Base-by-base conservation (phyloP, 2,329 filamentous ascomycete species). In the Calonectria honghensis region DNA sequence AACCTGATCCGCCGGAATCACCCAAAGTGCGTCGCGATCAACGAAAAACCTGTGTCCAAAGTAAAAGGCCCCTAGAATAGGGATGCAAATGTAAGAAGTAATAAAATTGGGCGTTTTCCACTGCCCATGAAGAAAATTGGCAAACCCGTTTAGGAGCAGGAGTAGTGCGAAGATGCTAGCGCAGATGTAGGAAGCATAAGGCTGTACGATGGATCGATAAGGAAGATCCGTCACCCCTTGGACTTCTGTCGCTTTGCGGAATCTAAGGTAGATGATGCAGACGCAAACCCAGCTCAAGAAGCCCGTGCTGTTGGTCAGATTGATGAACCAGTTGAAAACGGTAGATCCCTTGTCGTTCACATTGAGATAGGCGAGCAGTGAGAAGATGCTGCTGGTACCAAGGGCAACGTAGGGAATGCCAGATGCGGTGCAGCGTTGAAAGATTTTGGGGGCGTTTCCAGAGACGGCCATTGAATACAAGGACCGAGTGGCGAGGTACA, bases 311-410 rank as follows among this genome's bases (percentile, higher is more conserved):
- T 77, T 79, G 52, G 67, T 75, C 37, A 80, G 51, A 77, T 88
- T 90, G 72, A 90, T 84, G 75, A 91, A 88, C 89, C 89, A 91
- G 74, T 88, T 88, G 81, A 91, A 91, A 20, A 94, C 92, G 1
- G 50, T 68, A 29, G 89, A 87, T 1, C 90, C 86, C 0, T 90
- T 87, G 66, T 85, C 82, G 76, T 88, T 88, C 48, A 93, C 87
- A 78, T 92, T 91, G 50, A 80, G 70, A 81, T 94, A 94, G 10
- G 89, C 89, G 2, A 70, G 14, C 4, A 63, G 7, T 4, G 39
- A 32, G 31, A 70, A 63, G 10, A 37, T 7, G 9, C 37, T 37
- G 14, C 54, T 51, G 37, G 14, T 45, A 5, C 39, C 31, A n/a
- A 63, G 37, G 6, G 52, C 54, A 24, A 41, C 67, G 10, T 63